A percentile compares a stretch with the other conserved stretches of the same genome.
These are phyloP conservation scores for Selaginella moellendorffii DNA, from an alignment of 75 land plant genomes.

Conservation along the genomic window DNA sequence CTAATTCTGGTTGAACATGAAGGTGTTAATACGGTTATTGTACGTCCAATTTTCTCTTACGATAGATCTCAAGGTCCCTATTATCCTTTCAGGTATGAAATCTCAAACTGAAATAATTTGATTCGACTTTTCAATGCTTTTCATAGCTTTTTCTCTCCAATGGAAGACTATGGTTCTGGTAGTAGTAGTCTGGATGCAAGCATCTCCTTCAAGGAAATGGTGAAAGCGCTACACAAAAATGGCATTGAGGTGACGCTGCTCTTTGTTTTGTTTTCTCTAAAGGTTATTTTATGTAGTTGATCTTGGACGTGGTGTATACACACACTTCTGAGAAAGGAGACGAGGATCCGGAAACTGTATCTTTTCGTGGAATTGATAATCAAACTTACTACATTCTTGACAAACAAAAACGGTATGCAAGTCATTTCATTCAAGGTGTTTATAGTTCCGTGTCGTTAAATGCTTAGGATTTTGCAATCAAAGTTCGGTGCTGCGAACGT, in stretches of 20 bases:
- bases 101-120: no score
- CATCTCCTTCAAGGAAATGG: slow-evolving; percentile 63
- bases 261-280: background rate
- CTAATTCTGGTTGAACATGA: background rate
- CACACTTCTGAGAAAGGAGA: slow-evolving; percentile 57
- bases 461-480: slow-evolving; percentile 20
- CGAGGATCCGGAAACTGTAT: slow-evolving; percentile 26
- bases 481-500: slow-evolving; percentile 26
- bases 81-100: slow-evolving; percentile 44
- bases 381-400: slow-evolving; percentile 47
- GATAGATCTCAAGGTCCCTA: slow-evolving; percentile 50
- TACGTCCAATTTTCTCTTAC: slow-evolving; percentile 73
- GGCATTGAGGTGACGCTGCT: slow-evolving; percentile 45
- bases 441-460: background rate
- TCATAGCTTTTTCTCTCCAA: slow-evolving; percentile 71
- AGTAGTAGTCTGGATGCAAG: slow-evolving; percentile 34
- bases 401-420: slow-evolving; percentile 18
- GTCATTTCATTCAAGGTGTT: background rate
- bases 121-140: background rate
- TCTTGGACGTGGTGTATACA: slow-evolving; percentile 71
- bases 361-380: slow-evolving; percentile 77
- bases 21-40: slow-evolving; percentile 65
- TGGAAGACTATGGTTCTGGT: slow-evolving; percentile 32
- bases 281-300: slow-evolving; percentile 25
- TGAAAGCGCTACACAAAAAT: slow-evolving; percentile 65